These are phyloP conservation scores for Neophaeococcomyces mojaviensis DNA, from an alignment of 2,329 filamentous ascomycete genomes.

Conservation along the genomic window DNA sequence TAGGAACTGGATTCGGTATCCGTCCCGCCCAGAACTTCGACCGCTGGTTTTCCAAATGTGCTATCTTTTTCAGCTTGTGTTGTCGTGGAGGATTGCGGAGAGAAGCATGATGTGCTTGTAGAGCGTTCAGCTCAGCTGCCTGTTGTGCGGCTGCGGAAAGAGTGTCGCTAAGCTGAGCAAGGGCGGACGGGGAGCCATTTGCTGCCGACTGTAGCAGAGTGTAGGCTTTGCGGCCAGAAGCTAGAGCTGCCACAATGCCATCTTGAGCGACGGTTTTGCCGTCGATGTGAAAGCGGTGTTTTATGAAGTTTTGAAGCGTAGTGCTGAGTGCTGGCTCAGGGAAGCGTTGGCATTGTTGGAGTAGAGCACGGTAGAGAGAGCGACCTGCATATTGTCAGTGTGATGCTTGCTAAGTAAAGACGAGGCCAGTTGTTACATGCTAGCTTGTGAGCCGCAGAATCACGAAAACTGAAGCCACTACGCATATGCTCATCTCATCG, in stretches of 20 bases:
- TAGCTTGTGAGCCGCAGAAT: constrained; percentile 36
- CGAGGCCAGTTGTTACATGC: constrained; percentile 35
- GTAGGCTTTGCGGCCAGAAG: not conserved
- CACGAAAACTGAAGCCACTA: constrained; percentile 27
- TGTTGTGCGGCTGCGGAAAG: not conserved
- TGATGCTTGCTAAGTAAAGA: too few species aligned
- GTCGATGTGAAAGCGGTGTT: constrained; percentile 3
- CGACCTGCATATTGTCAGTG: constrained; percentile 28
- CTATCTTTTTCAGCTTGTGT: constrained; percentile 1
- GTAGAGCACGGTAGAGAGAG: constrained; percentile 39
- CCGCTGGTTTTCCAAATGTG: not conserved
- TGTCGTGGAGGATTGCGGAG: not conserved
- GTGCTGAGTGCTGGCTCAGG: constrained; percentile 7
- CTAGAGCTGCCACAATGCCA: constrained; percentile 1
- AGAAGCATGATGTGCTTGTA: not conserved
- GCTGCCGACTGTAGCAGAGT: not conserved
- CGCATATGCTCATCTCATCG: constrained; percentile 29
- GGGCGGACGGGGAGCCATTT: not conserved
- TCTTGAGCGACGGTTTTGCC: not conserved
- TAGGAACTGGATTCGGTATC: constrained; percentile 6
- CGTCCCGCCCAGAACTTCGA: constrained; percentile 3
- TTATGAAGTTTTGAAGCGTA: not conserved
- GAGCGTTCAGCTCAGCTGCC: not conserved
- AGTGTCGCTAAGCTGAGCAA: not conserved
- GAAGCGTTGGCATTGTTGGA: constrained; percentile 34